Conservation (phyloP, 2,329 filamentous ascomycete genomes). For the Fusarium sp. region DNA sequence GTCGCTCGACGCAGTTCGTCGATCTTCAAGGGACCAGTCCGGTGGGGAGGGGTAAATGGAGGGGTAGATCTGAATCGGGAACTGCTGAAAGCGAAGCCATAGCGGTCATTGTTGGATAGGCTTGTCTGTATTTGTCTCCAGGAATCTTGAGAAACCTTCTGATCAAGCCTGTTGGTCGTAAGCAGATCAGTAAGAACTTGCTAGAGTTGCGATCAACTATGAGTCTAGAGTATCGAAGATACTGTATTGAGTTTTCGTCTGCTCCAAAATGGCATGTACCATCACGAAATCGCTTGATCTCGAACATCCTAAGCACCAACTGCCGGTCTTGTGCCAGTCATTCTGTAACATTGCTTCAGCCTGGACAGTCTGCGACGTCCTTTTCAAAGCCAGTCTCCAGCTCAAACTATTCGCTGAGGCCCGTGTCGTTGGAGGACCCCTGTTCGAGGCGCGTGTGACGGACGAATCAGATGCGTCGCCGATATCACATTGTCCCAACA, state of each 20-base stretch:
- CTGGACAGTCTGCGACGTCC: slow-evolving; percentile 23
- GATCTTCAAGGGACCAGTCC: slow-evolving; percentile 35
- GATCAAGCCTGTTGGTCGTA: background rate
- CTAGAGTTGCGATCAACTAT: background rate
- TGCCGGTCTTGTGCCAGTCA: slow-evolving; percentile 12
- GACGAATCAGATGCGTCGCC: slow-evolving; percentile 44
- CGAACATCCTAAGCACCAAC: background rate
- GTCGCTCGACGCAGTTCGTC: slow-evolving; percentile 51
- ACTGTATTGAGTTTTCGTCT: no score
- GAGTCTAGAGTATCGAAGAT: background rate
- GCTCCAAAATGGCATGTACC: background rate
- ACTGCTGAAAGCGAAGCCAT: slow-evolving; percentile 26
- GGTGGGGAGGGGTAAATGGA: slow-evolving; percentile 50
- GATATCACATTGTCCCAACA: slow-evolving; percentile 47
- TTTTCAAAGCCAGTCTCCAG: slow-evolving; percentile 14
- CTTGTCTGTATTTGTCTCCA: background rate
- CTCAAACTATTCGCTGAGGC: slow-evolving; percentile 30
- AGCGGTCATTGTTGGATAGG: slow-evolving; percentile 24
- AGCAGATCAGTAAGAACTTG: background rate
- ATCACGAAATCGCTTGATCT: slow-evolving; percentile 32
- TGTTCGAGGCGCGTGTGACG: slow-evolving; percentile 16
- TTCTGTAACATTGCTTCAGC: slow-evolving; percentile 21
- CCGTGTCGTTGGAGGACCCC: slow-evolving; percentile 31
- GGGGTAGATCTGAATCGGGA: slow-evolving; percentile 46
- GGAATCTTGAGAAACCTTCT: slow-evolving; percentile 1